A percentile compares a stretch with the other conserved stretches of the same genome.
These are phyloP conservation scores for Scheffersomyces illinoinensis DNA, from an alignment of 1,139 yeast genomes.

Conservation along the genomic window DNA sequence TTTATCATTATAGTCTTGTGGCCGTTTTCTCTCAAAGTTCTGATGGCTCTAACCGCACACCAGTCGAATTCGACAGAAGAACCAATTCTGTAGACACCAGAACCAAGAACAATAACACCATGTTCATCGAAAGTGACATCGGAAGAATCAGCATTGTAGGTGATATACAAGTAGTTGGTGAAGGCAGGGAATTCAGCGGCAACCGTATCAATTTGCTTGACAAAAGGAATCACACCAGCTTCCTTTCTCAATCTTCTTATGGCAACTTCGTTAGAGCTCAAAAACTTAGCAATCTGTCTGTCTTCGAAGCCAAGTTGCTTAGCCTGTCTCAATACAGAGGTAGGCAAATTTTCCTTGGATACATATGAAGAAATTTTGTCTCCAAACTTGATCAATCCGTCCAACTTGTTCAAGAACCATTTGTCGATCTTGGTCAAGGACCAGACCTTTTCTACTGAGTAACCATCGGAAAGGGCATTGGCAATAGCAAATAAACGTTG, in stretches of 20 bases:
- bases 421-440: slow-evolving; percentile 90
- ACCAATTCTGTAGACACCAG: slow-evolving; percentile 94
- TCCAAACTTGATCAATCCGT: slow-evolving; percentile 70
- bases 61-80: slow-evolving; percentile 94
- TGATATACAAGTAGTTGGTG: slow-evolving; percentile 92
- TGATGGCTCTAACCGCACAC: slow-evolving; percentile 95
- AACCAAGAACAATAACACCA: slow-evolving; percentile 88
- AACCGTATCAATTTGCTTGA: slow-evolving; percentile 96
- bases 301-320: slow-evolving; percentile 98
- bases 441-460: slow-evolving; percentile 92
- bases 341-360: slow-evolving; percentile 60
- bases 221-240: slow-evolving; percentile 86
- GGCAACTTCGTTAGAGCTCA: slow-evolving; percentile 90
- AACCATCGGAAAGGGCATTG: slow-evolving; percentile 82
- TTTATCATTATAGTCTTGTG: slow-evolving; percentile 94
- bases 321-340: slow-evolving; percentile 71
- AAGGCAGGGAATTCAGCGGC: slow-evolving; percentile 99
- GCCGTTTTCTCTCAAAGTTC: slow-evolving; percentile 87
- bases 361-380: slow-evolving; percentile 61
- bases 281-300: slow-evolving; percentile 90
- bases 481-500: slow-evolving; percentile 97
- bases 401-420: slow-evolving; percentile 92
- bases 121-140: slow-evolving; percentile 84
- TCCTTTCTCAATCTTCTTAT: slow-evolving; percentile 89
- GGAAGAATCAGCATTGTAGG: slow-evolving; percentile 90